Conservation (phyloP, 805 yeast genomes). For the Kazachstania martiniae region DNA sequence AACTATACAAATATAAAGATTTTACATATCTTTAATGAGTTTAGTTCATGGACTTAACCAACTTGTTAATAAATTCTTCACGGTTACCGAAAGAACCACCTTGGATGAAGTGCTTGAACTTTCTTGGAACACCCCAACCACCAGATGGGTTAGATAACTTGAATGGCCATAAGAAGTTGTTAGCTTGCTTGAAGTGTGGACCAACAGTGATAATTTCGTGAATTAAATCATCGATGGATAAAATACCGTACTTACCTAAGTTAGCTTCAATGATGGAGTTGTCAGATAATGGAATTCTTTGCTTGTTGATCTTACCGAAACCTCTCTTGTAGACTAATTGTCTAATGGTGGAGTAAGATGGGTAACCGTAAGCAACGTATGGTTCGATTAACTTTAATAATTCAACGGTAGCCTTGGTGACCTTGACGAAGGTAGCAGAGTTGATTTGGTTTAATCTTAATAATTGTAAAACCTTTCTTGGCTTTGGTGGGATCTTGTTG, state of each 20-base stretch:
- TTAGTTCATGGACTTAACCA: constrained; percentile 90
- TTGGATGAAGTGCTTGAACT: constrained; percentile 93
- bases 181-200: constrained; percentile 97
- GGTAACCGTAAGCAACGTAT: constrained; percentile 96
- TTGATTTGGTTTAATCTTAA: constrained; percentile 88
- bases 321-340: constrained; percentile 96
- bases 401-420: constrained; percentile 92
- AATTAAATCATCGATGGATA: constrained; percentile 85
- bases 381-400: constrained; percentile 90
- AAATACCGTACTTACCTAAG: constrained; percentile 88
- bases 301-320: constrained; percentile 93
- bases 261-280: constrained; percentile 79
- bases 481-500: constrained; percentile 97
- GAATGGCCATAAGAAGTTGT: constrained; percentile 98
- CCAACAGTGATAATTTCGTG: constrained; percentile 95
- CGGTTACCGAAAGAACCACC: constrained; percentile 99
- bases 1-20: not conserved
- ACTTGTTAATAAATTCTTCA: constrained; percentile 89
- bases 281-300: constrained; percentile 84
- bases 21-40: constrained; percentile 11
- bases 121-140: constrained; percentile 96
- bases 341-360: constrained; percentile 83
- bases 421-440: constrained; percentile 89
- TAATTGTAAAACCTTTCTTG: constrained; percentile 95
- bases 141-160: constrained; percentile 93